A percentile compares a stretch with the other conserved stretches of the same genome.
Conservation (phyloP, 441 rosid genomes). For the Gossypium schwendimanii region DNA sequence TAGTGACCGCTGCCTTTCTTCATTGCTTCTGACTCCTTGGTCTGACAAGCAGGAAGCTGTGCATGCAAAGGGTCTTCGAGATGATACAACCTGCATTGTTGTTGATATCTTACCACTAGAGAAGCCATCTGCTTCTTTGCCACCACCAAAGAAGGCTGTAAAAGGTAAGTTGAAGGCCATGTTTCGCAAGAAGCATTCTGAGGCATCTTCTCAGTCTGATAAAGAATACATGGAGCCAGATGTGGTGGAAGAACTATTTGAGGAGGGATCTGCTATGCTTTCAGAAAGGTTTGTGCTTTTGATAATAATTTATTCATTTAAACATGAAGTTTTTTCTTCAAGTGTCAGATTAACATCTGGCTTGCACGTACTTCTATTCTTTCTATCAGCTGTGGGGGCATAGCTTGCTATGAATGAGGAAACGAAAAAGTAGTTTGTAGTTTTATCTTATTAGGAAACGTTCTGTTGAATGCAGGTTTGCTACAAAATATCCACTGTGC, state of each 20-base stretch:
- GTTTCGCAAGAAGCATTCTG: conserved; percentile 67
- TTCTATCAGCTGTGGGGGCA: neutral
- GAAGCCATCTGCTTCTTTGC: conserved; percentile 65
- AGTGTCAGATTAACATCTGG: neutral
- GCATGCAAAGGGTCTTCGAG: conserved; percentile 74
- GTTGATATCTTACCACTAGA: conserved; percentile 74
- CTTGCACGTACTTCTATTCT: neutral
- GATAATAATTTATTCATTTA: conserved; percentile 16
- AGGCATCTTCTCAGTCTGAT: conserved; percentile 61
- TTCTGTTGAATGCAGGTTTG: conserved; percentile 62
- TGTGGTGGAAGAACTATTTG: conserved; percentile 76
- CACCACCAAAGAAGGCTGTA: conserved; percentile 61
- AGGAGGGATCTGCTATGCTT: conserved; percentile 96
- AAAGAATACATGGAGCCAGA: conserved; percentile 68
- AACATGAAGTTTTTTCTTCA: neutral
- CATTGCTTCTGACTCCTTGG: conserved; percentile 2
- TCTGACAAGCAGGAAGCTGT: conserved; percentile 70
- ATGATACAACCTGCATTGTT: conserved; percentile 97
- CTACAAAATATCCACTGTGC: conserved; percentile 87
- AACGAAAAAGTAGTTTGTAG: neutral
- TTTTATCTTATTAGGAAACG: conserved; percentile 10
- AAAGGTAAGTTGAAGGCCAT: conserved; percentile 82
- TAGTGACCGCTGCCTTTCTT: neutral
- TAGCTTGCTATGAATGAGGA: conserved; percentile 6
- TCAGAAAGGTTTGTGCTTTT: conserved; percentile 70